Conservation (phyloP, 805 yeast species). For the Monosporozyma solicola region DNA sequence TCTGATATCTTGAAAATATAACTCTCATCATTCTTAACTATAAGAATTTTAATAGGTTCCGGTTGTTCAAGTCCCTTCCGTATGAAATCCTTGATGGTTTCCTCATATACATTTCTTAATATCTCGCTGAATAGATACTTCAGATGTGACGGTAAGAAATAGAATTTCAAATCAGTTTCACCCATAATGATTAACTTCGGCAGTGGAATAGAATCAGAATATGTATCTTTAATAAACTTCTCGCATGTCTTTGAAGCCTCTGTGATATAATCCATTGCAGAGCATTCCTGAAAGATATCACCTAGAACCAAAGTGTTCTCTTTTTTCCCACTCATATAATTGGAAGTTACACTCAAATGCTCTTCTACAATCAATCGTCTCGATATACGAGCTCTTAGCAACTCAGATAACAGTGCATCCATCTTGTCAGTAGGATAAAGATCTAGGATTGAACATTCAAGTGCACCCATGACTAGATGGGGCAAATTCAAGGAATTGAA, state of each 20-base stretch:
- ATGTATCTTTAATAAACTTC: conserved; percentile 42
- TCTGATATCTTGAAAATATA: conserved; percentile 77
- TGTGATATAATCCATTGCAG: conserved; percentile 57
- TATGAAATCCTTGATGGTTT: conserved; percentile 50
- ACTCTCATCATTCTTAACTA: conserved; percentile 56
- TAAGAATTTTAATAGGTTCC: conserved; percentile 69
- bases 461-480: conserved; percentile 85
- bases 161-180: conserved; percentile 55
- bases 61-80: conserved; percentile 35
- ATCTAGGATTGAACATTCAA: conserved; percentile 60
- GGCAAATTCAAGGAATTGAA: conserved; percentile 78
- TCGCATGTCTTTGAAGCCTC: conserved; percentile 46
- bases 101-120: conserved; percentile 74
- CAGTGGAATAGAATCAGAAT: conserved; percentile 45
- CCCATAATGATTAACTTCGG: conserved; percentile 79
- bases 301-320: conserved; percentile 49
- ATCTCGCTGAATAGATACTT: conserved; percentile 84
- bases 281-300: conserved; percentile 73
- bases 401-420: conserved; percentile 65
- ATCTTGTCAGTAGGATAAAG: conserved; percentile 52
- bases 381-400: conserved; percentile 79
- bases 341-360: conserved; percentile 69
- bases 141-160: conserved; percentile 78
- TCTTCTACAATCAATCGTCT: conserved; percentile 88
- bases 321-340: conserved; percentile 39